Percentiles rank a stretch among this genome's conserved stretches.
Conservation (phyloP, 1,139 yeast genomes). For the Yamadazyma kanchanaburiensis region DNA sequence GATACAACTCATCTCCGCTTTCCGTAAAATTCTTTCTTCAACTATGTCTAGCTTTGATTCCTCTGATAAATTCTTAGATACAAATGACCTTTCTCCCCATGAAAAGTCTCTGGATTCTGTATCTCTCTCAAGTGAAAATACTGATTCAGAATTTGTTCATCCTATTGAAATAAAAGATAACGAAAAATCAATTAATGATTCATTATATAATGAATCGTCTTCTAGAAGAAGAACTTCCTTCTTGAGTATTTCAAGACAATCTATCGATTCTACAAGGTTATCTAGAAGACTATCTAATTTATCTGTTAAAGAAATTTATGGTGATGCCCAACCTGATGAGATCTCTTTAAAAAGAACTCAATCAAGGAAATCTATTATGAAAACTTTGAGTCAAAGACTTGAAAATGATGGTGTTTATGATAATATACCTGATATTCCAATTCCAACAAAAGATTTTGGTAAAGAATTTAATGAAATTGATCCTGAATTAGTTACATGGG, state of each 20-base stretch:
- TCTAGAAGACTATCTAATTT: slow-evolving; percentile 15
- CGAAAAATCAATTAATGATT: neutral
- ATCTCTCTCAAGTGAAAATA: neutral
- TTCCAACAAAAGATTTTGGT: slow-evolving; percentile 46
- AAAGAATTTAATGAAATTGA: slow-evolving; percentile 49
- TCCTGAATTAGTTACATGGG: slow-evolving; percentile 67
- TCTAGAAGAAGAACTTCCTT: slow-evolving; percentile 9
- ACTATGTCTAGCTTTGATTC: too few species aligned
- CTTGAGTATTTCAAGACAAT: slow-evolving; percentile 9
- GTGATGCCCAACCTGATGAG: slow-evolving; percentile 20
- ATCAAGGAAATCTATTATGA: slow-evolving; percentile 34
- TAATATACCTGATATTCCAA: slow-evolving; percentile 29
- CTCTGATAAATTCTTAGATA: too few species aligned
- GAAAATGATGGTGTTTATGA: slow-evolving; percentile 18
- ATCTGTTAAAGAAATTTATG: slow-evolving; percentile 28
- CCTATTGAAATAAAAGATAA: too few species aligned
- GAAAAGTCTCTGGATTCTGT: too few species aligned
- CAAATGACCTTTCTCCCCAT: too few species aligned
- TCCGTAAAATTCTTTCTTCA: too few species aligned
- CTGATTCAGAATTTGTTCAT: neutral
- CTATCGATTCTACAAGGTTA: slow-evolving; percentile 13
- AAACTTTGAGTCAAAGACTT: slow-evolving; percentile 18
- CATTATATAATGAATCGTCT: neutral
- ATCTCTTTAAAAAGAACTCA: slow-evolving; percentile 30
- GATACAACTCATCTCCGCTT: too few species aligned